Base-by-base conservation (phyloP, 148 eudicot genomes). In the Simmondsia chinensis region DNA sequence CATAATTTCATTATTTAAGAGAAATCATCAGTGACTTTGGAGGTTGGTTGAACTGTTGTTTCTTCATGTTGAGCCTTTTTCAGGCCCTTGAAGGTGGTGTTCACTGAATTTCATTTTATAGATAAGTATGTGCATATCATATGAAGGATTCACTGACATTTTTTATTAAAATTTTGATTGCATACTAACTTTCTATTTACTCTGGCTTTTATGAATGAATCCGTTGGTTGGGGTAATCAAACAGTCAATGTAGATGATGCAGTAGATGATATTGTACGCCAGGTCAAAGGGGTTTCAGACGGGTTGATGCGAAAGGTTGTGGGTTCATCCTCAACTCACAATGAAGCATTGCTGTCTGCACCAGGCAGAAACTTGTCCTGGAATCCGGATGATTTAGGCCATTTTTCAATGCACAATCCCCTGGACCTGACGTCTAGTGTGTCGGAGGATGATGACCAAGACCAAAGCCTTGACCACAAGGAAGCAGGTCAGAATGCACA, bases 231-330 rank as follows among this genome's bases (percentile, higher is more conserved):
- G n/a, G n/a, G n/a, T n/a, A n/a, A n/a, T 39, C 47, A 28, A 52
- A 51, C 80, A 85, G 99, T 91, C 33, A 85, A 80, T 50, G 95
- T 91, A 45, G 99, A 91, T 66, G 95, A 85, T 66, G 99, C 95
- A 39, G 71, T 91, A 70, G 99, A 91, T 70, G 99, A 91, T 64
- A 79, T 91, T 21, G 83, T 82, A 47, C 85, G 94, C 46, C 99
- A 91, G 63, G 74, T 86, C 62, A 91, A 76, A 68, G 99, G 99
- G 61, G 97, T 84, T 64, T 80, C 97, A 5, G 97, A 75, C 69
- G 93, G 93, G 48, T 71, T 89, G 17, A 63, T 69, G 57, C 77
- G 81, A 46, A 81, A 81, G 63, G 94, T 74, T 35, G 78, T 54
- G 38, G 77, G 81, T 39, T 45, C 89, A 56, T 65, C 87, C 59